These are phyloP conservation scores for Hericium erinaceus DNA, from an alignment of 768 basidiomycete species.

Conservation along the genomic window DNA sequence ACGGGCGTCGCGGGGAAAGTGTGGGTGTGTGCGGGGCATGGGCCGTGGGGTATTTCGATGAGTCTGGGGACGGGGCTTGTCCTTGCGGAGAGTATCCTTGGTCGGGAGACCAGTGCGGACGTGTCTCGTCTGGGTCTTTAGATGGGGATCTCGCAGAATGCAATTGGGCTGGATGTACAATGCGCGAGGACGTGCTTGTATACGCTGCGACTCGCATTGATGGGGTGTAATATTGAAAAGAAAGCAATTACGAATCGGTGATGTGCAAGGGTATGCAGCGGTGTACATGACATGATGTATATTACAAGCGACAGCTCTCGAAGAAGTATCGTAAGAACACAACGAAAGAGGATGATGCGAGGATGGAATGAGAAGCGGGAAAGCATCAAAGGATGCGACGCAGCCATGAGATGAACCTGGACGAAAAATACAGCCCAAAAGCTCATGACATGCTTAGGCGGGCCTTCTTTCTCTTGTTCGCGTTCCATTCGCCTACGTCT, in stretches of 20 bases:
- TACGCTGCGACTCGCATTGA: background rate
- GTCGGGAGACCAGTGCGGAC: constrained; percentile 20
- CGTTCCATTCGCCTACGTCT: constrained; percentile 8
- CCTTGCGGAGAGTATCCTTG: constrained; percentile 21
- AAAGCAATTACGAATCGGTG: background rate
- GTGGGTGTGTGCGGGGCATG: constrained; percentile 27
- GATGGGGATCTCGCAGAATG: background rate
- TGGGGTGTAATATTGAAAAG: background rate
- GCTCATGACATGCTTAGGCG: background rate
- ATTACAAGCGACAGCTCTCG: constrained; percentile 1
- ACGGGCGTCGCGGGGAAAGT: constrained; percentile 20
- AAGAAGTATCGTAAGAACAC: background rate
- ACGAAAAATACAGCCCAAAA: background rate
- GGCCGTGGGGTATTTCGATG: constrained; percentile 30
- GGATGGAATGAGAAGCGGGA: background rate
- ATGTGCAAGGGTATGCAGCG: background rate
- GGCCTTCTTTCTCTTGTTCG: background rate
- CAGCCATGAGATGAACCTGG: background rate
- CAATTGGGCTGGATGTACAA: background rate
- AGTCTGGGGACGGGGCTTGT: constrained; percentile 24
- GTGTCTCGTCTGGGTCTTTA: constrained; percentile 9
- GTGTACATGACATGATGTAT: background rate
- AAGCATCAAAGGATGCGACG: background rate
- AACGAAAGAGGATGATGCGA: background rate
- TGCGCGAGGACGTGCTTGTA: background rate